Conservation (phyloP, 371 early-diverging fungal genomes). For the Apophysomyces ossiformis region DNA sequence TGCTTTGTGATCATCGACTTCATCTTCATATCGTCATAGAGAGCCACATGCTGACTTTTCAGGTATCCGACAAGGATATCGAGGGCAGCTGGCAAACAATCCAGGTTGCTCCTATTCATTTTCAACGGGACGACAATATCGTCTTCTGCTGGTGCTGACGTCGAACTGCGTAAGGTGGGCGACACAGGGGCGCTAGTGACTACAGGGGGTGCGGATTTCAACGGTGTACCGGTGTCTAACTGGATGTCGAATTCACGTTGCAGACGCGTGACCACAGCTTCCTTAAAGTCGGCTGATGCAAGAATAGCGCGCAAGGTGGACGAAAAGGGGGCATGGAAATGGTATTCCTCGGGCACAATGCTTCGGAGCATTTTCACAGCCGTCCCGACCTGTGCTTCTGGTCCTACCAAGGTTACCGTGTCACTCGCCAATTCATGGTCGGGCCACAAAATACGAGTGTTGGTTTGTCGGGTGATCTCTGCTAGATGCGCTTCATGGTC, state of each 20-base stretch:
- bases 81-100: conserved; percentile 22
- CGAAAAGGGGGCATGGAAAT: conserved; percentile 41
- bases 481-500: conserved; percentile 43
- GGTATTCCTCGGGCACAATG: conserved; percentile 45
- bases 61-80: conserved; percentile 22
- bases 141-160: conserved; percentile 18
- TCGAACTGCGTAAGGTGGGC: conserved; percentile 11
- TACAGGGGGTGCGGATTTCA: conserved; percentile 21
- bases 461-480: conserved; percentile 56
- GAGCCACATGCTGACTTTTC: conserved; percentile 18
- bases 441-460: conserved; percentile 59
- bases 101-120: conserved; percentile 18
- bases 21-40: conserved; percentile 18
- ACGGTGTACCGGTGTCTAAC: conserved; percentile 18
- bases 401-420: conserved; percentile 43
- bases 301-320: conserved; percentile 25
- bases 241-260: conserved; percentile 20
- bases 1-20: conserved; percentile 12
- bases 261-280: conserved; percentile 15
- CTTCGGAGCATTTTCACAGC: conserved; percentile 42
- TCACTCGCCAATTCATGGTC: conserved; percentile 49
- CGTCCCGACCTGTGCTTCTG: conserved; percentile 42
- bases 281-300: conserved; percentile 20
- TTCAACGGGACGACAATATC: conserved; percentile 22
- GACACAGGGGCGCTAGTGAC: conserved; percentile 9